Evolutionary conservation across 495 filamentous ascomycete species (phyloP).

Genomic region (Poronia punctata): DNA sequence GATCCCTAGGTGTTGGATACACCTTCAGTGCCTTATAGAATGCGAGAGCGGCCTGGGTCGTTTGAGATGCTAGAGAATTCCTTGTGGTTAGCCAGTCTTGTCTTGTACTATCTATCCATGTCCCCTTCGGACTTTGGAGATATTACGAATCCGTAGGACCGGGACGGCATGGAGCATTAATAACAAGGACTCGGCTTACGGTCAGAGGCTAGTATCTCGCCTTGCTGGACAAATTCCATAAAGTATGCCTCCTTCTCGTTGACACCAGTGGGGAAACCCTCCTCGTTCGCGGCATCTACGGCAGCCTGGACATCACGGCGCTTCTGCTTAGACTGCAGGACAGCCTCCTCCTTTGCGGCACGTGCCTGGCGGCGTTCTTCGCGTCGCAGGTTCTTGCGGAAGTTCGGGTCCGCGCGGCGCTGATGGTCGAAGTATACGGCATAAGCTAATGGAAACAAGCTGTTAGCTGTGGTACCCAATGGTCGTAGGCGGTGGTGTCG

Average conservation of each 20-base stretch:
- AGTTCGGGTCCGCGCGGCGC: constrained; percentile 77
- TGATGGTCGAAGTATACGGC: constrained; percentile 94
- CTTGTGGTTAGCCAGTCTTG: constrained; percentile 11
- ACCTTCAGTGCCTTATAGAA: constrained; percentile 99
- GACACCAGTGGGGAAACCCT: constrained; percentile 82
- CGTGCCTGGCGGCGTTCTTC: constrained; percentile 71
- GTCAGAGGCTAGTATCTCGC: constrained; percentile 62
- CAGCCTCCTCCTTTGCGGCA: constrained; percentile 68
- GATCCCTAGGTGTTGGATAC: constrained; percentile 84
- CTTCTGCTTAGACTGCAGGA: constrained; percentile 59
- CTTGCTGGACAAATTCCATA: constrained; percentile 84
- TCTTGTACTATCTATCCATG: constrained; percentile 7
- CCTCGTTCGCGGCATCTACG: constrained; percentile 72
- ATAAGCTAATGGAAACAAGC: constrained; percentile 41
- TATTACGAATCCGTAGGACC: no score
- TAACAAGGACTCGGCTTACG: constrained; percentile 27
- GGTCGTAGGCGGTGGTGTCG: no score
- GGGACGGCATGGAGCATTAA: neutral
- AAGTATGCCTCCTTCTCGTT: constrained; percentile 83
- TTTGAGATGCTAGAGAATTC: constrained; percentile 53
- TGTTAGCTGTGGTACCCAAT: constrained; percentile 49
- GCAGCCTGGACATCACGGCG: constrained; percentile 61
- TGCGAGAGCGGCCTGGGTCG: constrained; percentile 78
- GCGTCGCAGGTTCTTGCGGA: constrained; percentile 76
- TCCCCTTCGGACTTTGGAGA: no score